Conservation (phyloP, 176 grass and related monocot species). For the Aegilops bicornis region DNA sequence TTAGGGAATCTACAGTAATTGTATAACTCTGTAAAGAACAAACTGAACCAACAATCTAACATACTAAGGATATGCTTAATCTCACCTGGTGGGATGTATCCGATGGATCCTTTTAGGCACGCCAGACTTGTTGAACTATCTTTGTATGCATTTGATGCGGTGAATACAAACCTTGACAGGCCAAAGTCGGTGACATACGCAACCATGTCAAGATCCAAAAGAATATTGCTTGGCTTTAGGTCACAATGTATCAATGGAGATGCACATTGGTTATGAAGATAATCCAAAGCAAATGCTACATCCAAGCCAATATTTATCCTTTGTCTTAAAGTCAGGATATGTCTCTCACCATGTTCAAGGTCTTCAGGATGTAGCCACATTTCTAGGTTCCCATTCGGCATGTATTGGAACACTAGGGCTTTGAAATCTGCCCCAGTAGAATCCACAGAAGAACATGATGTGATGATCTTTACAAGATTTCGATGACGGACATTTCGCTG, state of each 20-base stretch:
- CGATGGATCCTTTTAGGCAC: conserved; percentile 42
- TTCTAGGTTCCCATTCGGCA: conserved; percentile 57
- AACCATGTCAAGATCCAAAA: conserved; percentile 37
- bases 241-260: conserved; percentile 39
- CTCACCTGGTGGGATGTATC: conserved; percentile 50
- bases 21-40: background rate
- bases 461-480: conserved; percentile 57
- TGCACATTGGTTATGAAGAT: conserved; percentile 47
- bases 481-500: conserved; percentile 45
- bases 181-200: conserved; percentile 36
- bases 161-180: conserved; percentile 28
- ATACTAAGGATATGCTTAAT: background rate
- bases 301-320: conserved; percentile 31
- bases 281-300: conserved; percentile 38
- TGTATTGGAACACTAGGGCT: conserved; percentile 52
- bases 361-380: conserved; percentile 44
- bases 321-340: conserved; percentile 4
- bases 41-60: background rate
- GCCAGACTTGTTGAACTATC: conserved; percentile 8
- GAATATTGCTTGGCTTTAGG: conserved; percentile 51
- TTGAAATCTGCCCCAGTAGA: conserved; percentile 43
- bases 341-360: background rate
- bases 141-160: background rate
- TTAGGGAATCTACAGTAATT: background rate
- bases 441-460: conserved; percentile 50